Base-by-base conservation (phyloP, 2,329 filamentous ascomycete species). In the Penicillium sp. region DNA sequence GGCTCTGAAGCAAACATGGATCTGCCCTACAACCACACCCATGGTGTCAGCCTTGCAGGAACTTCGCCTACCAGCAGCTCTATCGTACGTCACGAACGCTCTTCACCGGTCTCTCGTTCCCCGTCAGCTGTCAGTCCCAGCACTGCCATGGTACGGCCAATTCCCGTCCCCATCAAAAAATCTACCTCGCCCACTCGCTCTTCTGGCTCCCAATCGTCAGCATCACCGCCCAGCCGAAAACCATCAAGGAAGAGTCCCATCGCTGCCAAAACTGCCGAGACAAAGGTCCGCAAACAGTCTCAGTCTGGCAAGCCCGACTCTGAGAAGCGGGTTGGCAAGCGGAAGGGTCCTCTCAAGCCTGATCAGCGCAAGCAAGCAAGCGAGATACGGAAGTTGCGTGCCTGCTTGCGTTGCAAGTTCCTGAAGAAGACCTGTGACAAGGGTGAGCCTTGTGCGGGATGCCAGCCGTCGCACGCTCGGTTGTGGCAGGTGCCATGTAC, bases 391-490 rank as follows among this genome's bases (percentile, higher is more conserved):
- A 97, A 97, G 77, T 81, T 97, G 66, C 85, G 93, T 70, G 93
- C 93, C 44, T 97, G 93, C 74, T 81, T 97, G 66, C 88, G 93
- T 62, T 97, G 93, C 85, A 97, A 97, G 79, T 97, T 97, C 81
- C 82, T 97, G 73, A 97, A 97, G 84, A 97, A 97, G 84, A 97
- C 93, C 45, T 97, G 93, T 71, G 93, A 97, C 76, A 97, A 95
- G 80, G 93, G 93, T 60, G 92, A 97, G 79, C 93, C 93, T 54
- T 97, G 93, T 76, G 90, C 88, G 67, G 93, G 93, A 44, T 97
- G 93, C 79, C 90, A 96, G 78, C 93, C 93, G 47, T 96, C 92
- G 18, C 93, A 97, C 74, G 93, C 93, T 60, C 88, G 93, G 61
- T 82, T 97, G 48, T 97, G 93, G 93, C 92, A 97, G 77, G 93